phyloP scores from a whole-genome alignment of 768 basidiomycete species.

The Kwoniella heveanensis region DNA sequence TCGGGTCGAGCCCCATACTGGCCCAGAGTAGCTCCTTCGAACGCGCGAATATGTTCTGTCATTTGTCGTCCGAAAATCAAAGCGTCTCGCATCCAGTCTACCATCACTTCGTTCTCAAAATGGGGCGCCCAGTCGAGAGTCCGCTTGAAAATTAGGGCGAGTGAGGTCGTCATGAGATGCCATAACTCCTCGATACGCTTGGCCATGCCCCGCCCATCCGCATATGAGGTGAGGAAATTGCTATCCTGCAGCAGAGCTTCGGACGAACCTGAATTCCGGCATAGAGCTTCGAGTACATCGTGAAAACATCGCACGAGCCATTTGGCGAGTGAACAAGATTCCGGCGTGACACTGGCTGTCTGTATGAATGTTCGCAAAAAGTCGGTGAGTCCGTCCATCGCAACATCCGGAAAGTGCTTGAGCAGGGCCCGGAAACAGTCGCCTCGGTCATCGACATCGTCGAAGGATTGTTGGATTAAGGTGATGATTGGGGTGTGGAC shows the following conservation, averaged over 20 bases:
- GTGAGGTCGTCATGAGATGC: slow-evolving; percentile 75
- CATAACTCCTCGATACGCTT: slow-evolving; percentile 71
- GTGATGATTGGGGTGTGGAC: slow-evolving; percentile 75
- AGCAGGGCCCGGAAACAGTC: slow-evolving; percentile 85
- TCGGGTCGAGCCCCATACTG: slow-evolving; percentile 34
- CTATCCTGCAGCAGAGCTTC: slow-evolving; percentile 66
- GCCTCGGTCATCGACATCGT: slow-evolving; percentile 76
- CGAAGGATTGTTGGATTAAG: slow-evolving; percentile 80
- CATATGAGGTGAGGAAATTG: slow-evolving; percentile 46
- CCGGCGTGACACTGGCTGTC: slow-evolving; percentile 68
- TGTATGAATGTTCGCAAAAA: slow-evolving; percentile 69
- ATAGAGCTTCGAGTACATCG: slow-evolving; percentile 87
- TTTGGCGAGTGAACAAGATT: slow-evolving; percentile 86
- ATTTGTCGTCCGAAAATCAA: slow-evolving; percentile 88
- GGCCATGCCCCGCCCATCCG: slow-evolving; percentile 57
- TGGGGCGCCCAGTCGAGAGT: slow-evolving; percentile 80
- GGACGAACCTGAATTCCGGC: slow-evolving; percentile 60
- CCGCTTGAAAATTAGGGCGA: slow-evolving; percentile 79
- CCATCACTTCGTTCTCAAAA: slow-evolving; percentile 81
- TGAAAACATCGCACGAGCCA: slow-evolving; percentile 88
- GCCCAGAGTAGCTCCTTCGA: slow-evolving; percentile 69
- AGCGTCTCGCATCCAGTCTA: slow-evolving; percentile 97
- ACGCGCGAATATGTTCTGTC: slow-evolving; percentile 73
- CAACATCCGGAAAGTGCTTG: slow-evolving; percentile 65
- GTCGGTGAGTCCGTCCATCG: slow-evolving; percentile 71